Base-by-base conservation (phyloP, 2,329 filamentous ascomycete species). In the Malbranchea zuffiana region DNA sequence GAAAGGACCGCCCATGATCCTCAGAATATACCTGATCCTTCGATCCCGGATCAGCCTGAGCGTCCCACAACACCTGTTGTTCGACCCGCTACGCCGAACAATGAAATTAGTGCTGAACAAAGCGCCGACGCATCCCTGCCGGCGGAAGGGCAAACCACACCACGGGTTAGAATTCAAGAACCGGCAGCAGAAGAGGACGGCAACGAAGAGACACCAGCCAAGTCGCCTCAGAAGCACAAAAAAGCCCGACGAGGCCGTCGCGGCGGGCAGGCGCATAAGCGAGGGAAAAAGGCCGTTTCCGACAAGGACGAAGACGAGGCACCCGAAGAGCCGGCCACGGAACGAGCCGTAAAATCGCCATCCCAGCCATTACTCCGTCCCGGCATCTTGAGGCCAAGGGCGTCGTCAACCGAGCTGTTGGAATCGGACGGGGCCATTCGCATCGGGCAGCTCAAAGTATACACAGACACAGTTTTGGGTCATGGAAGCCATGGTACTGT, bases 401-500 rank as follows among this genome's bases (percentile, higher is more conserved):
- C 43, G 62, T 70, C 49, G 65, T 80, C 52, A 65, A 78, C 53
- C 31, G 71, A 74, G 43, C 58, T 68, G 12, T 67, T 76, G 10
- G 59, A 61, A 2, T 71, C 71, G 33, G 79, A 83, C 29, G 78
- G 78, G 23, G 56, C 63, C 8, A 64, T 77, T 42, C 68, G 71
- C 29, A 77, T 78, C 48, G 75, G 74, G 35, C 75, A 72, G 42
- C 60, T 78, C 16, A 68, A 66, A 37, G 74, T 79, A 19, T 66
- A 72, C 45, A 75, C 71, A 16, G 70, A 77, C 47, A 67, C 65
- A 19, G 67, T 78, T 12, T 65, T 80, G 25, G 77, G 77, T 1
- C 71, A 84, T 41, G 90, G 90, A 37, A 96, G 88, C 57, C 93
- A 95, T 54, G 90, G 90, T n/a, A 98, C 90, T 0, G 78, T 92